These are phyloP conservation scores for Podospora appendiculata DNA, from an alignment of 495 filamentous ascomycete genomes.

Conservation along the genomic window DNA sequence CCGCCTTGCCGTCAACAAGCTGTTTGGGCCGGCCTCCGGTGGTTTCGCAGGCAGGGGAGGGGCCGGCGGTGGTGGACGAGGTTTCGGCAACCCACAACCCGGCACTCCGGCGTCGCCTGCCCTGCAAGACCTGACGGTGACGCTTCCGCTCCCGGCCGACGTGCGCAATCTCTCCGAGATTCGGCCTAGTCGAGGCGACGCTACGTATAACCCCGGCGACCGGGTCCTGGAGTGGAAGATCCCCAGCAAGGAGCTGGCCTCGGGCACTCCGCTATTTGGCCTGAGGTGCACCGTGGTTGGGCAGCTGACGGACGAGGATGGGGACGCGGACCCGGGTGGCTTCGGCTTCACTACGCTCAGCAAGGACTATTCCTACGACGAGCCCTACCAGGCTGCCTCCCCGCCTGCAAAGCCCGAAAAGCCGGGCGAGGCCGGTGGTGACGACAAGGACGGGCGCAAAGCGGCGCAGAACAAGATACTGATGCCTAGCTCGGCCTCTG, in stretches of 20 bases:
- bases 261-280: constrained; percentile 58
- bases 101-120: constrained; percentile 49
- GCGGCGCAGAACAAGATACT: constrained; percentile 66
- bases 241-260: constrained; percentile 53
- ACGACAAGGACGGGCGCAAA: constrained; percentile 42
- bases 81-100: constrained; percentile 10
- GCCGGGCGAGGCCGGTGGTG: constrained; percentile 31
- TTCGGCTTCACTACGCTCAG: constrained; percentile 37
- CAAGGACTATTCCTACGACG: constrained; percentile 54
- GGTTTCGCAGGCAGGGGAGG: constrained; percentile 23
- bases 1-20: constrained; percentile 59
- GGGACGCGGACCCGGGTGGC: constrained; percentile 36
- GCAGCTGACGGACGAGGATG: constrained; percentile 52
- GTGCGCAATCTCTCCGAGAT: constrained; percentile 87
- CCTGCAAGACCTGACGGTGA: constrained; percentile 74
- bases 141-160: constrained; percentile 68
- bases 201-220: constrained; percentile 65
- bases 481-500: constrained; percentile 83
- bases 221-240: constrained; percentile 77
- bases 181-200: constrained; percentile 76
- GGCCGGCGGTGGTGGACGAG: constrained; percentile 21
- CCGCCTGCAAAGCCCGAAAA: constrained; percentile 28
- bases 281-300: constrained; percentile 76
- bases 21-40: constrained; percentile 42
- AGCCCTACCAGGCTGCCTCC: constrained; percentile 41